A percentile compares a stretch with the other conserved stretches of the same genome.
Conservation (phyloP, 1,284 basidiomycete genomes). For the Microbotryum silenes-acaulis region DNA sequence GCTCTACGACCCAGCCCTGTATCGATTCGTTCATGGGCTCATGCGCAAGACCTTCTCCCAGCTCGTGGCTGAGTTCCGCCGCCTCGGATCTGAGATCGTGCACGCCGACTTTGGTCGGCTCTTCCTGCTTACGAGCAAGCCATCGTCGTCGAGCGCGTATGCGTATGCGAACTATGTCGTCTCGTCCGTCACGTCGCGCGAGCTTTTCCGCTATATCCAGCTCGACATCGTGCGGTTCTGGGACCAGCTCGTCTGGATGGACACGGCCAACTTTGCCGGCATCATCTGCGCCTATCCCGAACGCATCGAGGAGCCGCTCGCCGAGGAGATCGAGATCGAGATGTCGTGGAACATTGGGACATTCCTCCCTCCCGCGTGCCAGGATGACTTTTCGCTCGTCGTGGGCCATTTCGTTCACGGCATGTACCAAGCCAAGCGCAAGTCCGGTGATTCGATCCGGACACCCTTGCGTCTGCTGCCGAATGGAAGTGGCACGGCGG, state of each 20-base stretch:
- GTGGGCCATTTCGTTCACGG: slow-evolving; percentile 81
- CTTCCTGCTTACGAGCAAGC: slow-evolving; percentile 87
- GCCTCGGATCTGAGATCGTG: slow-evolving; percentile 85
- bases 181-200: slow-evolving; percentile 85
- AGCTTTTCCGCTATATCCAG: slow-evolving; percentile 89
- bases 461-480: slow-evolving; percentile 68
- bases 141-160: slow-evolving; percentile 79
- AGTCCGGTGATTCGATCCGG: slow-evolving; percentile 47
- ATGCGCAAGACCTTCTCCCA: slow-evolving; percentile 99
- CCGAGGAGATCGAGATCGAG: slow-evolving; percentile 50
- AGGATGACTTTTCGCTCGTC: slow-evolving; percentile 65
- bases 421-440: slow-evolving; percentile 67
- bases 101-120: slow-evolving; percentile 92
- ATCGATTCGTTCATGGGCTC: slow-evolving; percentile 86
- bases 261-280: slow-evolving; percentile 85
- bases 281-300: slow-evolving; percentile 73
- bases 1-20: slow-evolving; percentile 88
- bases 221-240: slow-evolving; percentile 84
- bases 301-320: slow-evolving; percentile 54
- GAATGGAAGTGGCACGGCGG: slow-evolving; percentile 53
- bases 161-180: slow-evolving; percentile 90
- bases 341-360: slow-evolving; percentile 93
- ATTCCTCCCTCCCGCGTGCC: slow-evolving; percentile 79
- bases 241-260: slow-evolving; percentile 94
- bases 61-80: slow-evolving; percentile 90